These are phyloP conservation scores for Plasmodium berghei DNA, from an alignment of 169 alveolate genomes.

Conservation along the genomic window DNA sequence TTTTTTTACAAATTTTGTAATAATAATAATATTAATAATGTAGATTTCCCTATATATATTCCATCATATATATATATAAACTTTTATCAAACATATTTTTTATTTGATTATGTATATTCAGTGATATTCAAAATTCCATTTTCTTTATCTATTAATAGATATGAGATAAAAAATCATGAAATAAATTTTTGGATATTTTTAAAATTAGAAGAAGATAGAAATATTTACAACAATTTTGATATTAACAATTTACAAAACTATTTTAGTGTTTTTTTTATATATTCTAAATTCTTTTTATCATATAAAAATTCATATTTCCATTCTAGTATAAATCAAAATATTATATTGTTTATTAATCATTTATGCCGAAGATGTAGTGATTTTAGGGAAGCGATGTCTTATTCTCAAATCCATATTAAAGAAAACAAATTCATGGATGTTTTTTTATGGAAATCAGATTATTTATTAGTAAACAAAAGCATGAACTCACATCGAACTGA, in stretches of 20 bases:
- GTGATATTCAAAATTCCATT: slow-evolving; percentile 14
- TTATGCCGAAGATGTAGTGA: no score
- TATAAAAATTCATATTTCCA: no score
- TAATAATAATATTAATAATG: slow-evolving; percentile 12
- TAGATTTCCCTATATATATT: slow-evolving; percentile 26
- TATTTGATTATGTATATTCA: slow-evolving; percentile 25
- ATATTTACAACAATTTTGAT: background rate
- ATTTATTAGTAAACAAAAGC: no score
- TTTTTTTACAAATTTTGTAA: slow-evolving; percentile 39
- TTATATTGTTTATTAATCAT: no score
- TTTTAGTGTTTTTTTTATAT: background rate
- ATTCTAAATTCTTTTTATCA: no score
- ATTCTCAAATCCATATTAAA: no score
- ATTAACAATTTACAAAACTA: background rate
- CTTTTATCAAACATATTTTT: slow-evolving; percentile 31
- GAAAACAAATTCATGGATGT: no score
- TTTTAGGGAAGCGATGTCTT: no score
- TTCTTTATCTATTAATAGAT: slow-evolving; percentile 9
- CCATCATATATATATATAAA: slow-evolving; percentile 36
- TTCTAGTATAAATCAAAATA: no score
- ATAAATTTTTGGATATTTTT: background rate
- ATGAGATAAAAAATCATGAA: background rate
- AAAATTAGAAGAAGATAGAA: background rate
- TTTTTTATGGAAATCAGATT: no score
- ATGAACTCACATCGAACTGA: no score